Evolutionary conservation across 495 filamentous ascomycete genomes (phyloP), one percentile per base, ranked within the genome.

Genomic region (Entonaema liquescens): DNA sequence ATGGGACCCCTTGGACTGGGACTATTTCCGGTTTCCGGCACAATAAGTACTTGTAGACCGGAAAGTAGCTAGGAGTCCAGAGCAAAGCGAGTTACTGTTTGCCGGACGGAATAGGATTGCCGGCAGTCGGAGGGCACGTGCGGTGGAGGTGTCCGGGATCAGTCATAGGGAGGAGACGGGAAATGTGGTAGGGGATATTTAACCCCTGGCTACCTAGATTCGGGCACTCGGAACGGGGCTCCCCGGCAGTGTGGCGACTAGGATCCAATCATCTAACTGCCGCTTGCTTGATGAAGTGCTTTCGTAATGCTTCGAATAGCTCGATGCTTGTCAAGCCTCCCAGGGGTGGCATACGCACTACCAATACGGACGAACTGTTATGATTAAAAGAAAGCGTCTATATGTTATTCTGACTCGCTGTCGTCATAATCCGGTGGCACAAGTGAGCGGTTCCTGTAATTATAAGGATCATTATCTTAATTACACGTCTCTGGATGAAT

Each of bases 401-500:
- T 28, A 21, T 28, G 15, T 44, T 59, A 21, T 23, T 13, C 26
- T 47, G 31, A n/a, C 5, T 59, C 19, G 13, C 42, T 25, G 26
- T 59, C 17, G 59, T 47, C 28, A 40, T 59, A 19, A 23, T 21
- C 66, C 52, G 52, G 68, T 71, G 53, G 44, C 3, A 59, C 35
- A 67, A 44, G 68, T 58, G 62, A 66, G 35, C 11, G 53, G 49
- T 59, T 54, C 63, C 25, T 49, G 28, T 25, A 50, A 67, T 67
- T 63, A 38, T 63, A 50, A 44, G 59, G 54, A 19, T 58, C 53
- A 59, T 62, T 58, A 49, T 31, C 25, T 62, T 67, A 63, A 71
- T 71, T 67, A 47, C 17, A 31, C 12, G 33, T 29, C 38, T 70
- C 65, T 74, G 68, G 72, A 65, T 74, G 72, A 74, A 74, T 71